These are phyloP conservation scores for Beauveria sp. DNA, from an alignment of 2,329 filamentous ascomycete genomes.

Conservation along the genomic window DNA sequence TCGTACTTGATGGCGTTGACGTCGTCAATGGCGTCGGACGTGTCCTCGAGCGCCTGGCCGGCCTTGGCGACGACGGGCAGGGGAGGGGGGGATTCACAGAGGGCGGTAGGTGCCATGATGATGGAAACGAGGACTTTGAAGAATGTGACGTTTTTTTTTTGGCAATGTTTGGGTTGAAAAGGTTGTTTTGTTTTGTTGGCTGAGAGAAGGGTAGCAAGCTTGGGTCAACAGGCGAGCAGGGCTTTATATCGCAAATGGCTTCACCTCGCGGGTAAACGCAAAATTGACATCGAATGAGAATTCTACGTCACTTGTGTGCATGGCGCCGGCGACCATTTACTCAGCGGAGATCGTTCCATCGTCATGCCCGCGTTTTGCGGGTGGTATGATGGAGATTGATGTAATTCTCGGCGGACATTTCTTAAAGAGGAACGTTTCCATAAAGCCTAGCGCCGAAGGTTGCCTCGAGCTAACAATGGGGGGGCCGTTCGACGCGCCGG, in stretches of 20 bases:
- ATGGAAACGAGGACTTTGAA: background rate
- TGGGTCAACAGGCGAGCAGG: background rate
- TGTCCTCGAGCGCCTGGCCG: constrained; percentile 35
- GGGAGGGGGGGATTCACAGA: constrained; percentile 10
- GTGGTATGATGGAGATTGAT: background rate
- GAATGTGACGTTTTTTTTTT: too few relatives aligned
- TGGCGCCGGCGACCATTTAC: background rate
- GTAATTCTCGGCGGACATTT: constrained; percentile 7
- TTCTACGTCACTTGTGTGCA: background rate
- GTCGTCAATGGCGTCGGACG: constrained; percentile 41
- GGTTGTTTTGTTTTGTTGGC: background rate
- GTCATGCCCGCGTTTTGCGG: background rate
- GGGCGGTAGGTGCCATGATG: constrained; percentile 21
- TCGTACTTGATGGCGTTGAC: constrained; percentile 47
- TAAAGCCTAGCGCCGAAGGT: background rate
- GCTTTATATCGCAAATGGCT: background rate
- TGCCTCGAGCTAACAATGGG: background rate
- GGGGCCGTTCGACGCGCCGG: background rate
- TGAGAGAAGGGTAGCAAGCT: background rate
- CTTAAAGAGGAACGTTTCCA: constrained; percentile 2
- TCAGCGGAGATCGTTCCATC: background rate
- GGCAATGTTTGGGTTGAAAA: too few relatives aligned
- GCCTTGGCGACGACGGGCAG: constrained; percentile 10
- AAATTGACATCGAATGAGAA: background rate
- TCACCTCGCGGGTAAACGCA: background rate